Conservation (phyloP, 169 alveolate species). For the Plasmodium cynomolgi region DNA sequence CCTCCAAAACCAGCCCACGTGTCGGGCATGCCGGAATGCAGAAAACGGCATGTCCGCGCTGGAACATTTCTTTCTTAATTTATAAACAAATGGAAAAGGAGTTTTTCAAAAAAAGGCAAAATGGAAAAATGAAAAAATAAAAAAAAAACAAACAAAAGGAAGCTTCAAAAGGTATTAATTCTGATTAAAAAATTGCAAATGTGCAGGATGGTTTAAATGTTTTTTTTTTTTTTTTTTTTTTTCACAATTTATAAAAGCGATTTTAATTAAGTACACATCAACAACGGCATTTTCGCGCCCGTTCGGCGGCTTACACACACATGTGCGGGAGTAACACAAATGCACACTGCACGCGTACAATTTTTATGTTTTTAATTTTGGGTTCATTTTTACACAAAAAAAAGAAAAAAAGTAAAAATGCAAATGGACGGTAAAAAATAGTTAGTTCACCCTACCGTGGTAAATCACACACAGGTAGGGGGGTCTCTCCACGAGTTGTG, state of each 20-base stretch:
- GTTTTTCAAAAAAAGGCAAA: not conserved
- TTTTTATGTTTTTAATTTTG: not conserved
- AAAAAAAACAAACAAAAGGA: not conserved
- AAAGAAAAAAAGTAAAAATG: not conserved
- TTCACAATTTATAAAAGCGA: not conserved
- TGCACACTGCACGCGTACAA: not conserved
- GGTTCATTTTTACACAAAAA: not conserved
- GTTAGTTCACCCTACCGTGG: not conserved
- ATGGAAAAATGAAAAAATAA: not conserved
- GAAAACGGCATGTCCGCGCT: not conserved
- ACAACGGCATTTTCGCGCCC: not conserved
- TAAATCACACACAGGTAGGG: not conserved
- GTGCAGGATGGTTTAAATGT: not conserved
- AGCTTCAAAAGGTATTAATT: not conserved
- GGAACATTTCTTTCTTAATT: not conserved
- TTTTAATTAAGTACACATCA: not conserved
- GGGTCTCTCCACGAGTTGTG: not conserved
- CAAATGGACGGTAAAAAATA: not conserved
- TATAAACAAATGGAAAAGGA: not conserved
- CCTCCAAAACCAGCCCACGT: not conserved
- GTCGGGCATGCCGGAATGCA: not conserved
- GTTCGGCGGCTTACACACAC: not conserved
- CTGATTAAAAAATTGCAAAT: conserved; percentile 2
- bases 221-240: not conserved
- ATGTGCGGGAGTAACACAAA: not conserved